Evolutionary conservation across 441 rosid genomes (phyloP), one percentile per base, ranked within the genome.

Genomic region (Omphalea diandra): DNA sequence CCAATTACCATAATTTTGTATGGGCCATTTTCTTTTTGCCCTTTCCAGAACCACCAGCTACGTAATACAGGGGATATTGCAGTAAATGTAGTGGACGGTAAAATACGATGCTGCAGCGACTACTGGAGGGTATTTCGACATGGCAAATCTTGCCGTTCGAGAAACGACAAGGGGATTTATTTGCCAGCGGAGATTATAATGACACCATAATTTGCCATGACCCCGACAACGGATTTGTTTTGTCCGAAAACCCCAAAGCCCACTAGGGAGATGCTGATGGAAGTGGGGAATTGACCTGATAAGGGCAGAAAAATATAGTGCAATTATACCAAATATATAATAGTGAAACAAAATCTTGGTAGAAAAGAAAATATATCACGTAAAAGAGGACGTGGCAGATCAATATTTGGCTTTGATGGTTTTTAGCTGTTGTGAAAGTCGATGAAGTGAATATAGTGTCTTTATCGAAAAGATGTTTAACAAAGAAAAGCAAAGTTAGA

Each of bases 121-220:
- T n/a, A n/a, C n/a, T n/a, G 20, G 8, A 58, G 85, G 86, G 81
- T 57, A 78, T 41, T 75, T 72, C 17, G 32, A 89, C 64, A 71
- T 26, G 20, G 0, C 14, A 15, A n/a, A n/a, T 63, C 38, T 65
- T 67, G 71, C 76, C 68, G 64, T 82, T 73, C 33, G 17, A 31
- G 80, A 82, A 77, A 81, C 82, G 89, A 83, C 88, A 76, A 79
- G 73, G 47, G n/a, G 63, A 54, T 82, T 76, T 70, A 76, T 81
- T 82, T 78, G 77, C 83, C 83, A 77, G 69, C 82, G 36, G 12
- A 69, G 63, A 50, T 50, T 69, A 78, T 50, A 77, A 71, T 67
- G 87, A 79, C 87, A 69, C 76, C 81, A 67, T 72, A 57, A 72
- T 83, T 83, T 84, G 85, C 78, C 83, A 58, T 60, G 67, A 65